phyloP scores from a whole-genome alignment of 2,329 filamentous ascomycete species.

The Thelonectria blattea region DNA sequence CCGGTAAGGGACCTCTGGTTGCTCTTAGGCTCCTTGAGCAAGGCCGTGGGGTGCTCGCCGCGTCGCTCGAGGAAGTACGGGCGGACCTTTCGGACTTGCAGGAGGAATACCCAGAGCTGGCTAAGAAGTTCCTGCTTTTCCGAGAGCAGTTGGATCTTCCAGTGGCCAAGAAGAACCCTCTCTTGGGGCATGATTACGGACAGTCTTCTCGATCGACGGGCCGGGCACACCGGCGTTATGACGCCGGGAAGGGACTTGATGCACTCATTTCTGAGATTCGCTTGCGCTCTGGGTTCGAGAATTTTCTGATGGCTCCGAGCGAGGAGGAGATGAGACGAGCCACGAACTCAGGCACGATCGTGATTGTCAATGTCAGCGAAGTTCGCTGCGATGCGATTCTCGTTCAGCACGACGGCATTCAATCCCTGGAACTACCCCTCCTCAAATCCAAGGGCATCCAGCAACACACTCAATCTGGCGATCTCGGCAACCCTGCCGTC shows the following conservation, averaged over 20 bases:
- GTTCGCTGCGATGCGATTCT: conserved; percentile 10
- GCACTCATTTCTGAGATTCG: background rate
- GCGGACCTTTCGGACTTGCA: background rate
- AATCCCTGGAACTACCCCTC: too few species aligned
- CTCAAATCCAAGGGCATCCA: too few species aligned
- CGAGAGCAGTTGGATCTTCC: too few species aligned
- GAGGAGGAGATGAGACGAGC: too few species aligned
- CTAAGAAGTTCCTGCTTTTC: too few species aligned
- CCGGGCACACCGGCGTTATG: too few species aligned
- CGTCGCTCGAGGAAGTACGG: background rate
- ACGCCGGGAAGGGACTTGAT: background rate
- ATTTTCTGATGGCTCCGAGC: conserved; percentile 33
- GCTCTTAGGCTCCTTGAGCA: background rate
- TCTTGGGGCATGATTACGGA: too few species aligned
- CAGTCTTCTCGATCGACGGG: too few species aligned
- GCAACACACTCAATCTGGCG: too few species aligned
- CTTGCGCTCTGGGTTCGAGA: conserved; percentile 28
- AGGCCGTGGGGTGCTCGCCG: conserved; percentile 1
- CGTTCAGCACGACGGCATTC: too few species aligned
- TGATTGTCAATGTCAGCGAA: conserved; percentile 1
- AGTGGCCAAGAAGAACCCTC: too few species aligned
- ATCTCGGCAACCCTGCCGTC: background rate
- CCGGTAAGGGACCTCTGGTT: background rate
- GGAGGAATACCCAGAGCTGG: background rate
- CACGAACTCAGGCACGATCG: background rate